A percentile compares a stretch with the other conserved stretches of the same genome.
phyloP scores from a whole-genome alignment of 2,329 filamentous ascomycete species.

The Cordyceps javanica region DNA sequence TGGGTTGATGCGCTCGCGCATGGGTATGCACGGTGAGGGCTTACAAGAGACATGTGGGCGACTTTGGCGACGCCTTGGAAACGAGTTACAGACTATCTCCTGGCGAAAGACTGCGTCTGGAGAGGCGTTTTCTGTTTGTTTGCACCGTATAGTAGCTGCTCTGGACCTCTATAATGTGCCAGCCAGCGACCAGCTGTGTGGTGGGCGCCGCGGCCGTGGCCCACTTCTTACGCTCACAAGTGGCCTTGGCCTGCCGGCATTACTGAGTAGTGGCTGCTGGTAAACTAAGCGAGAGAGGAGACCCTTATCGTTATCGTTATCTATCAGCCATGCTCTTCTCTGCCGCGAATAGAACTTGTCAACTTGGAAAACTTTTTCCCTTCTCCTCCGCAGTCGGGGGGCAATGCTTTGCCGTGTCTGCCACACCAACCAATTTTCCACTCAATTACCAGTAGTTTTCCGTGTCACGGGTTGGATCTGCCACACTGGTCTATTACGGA shows the following conservation, averaged over 20 bases:
- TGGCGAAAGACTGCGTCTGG: no score
- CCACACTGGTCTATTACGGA: neutral
- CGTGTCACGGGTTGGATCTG: neutral
- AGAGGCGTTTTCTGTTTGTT: neutral
- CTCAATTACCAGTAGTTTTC: neutral
- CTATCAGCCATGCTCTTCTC: neutral
- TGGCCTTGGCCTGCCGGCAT: no score
- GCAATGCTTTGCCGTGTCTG: neutral
- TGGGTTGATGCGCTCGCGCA: no score
- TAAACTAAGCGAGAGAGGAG: no score
- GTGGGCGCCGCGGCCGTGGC: no score
- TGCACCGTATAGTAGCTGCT: neutral
- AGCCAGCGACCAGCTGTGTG: neutral
- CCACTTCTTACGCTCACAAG: neutral
- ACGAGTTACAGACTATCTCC: no score
- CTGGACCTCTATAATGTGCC: no score
- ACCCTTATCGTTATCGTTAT: conserved; percentile 1
- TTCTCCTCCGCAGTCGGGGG: conserved; percentile 8
- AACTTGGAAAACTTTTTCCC: neutral
- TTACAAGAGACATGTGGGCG: no score
- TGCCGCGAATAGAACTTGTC: neutral
- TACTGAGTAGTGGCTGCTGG: no score
- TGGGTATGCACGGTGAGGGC: no score
- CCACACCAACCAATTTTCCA: neutral
- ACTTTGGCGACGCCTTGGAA: no score